Conservation (phyloP, 768 basidiomycete genomes). For the Postia placenta region DNA sequence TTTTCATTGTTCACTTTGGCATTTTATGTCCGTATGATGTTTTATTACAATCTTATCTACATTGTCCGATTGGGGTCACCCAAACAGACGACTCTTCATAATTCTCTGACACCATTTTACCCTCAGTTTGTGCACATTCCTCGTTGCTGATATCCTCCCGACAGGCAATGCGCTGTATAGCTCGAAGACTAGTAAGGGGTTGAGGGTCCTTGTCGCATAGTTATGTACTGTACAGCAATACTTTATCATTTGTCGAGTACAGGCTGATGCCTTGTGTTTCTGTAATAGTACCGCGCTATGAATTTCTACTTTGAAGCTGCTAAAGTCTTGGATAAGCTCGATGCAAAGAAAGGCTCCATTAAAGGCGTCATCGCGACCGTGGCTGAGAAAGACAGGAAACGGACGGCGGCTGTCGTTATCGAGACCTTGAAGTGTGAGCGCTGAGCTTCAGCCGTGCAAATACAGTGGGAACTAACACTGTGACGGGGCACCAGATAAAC, state of each 20-base stretch:
- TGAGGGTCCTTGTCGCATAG: too few relatives aligned
- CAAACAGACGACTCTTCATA: conserved; percentile 52
- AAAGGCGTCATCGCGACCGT: conserved; percentile 75
- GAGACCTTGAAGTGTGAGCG: conserved; percentile 91
- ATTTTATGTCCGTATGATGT: conserved; percentile 44
- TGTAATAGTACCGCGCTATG: conserved; percentile 44
- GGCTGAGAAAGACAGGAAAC: conserved; percentile 67
- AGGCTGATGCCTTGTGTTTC: conserved; percentile 20
- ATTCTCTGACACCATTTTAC: too few relatives aligned
- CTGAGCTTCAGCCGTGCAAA: neutral
- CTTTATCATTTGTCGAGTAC: too few relatives aligned
- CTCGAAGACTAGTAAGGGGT: too few relatives aligned
- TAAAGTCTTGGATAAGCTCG: conserved; percentile 75
- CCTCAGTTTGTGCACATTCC: conserved; percentile 9
- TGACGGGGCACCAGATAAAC: conserved; percentile 52
- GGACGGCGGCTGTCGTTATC: conserved; percentile 83
- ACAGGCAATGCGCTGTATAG: neutral
- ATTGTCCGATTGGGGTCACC: conserved; percentile 70
- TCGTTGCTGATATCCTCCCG: neutral
- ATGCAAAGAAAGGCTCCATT: conserved; percentile 88
- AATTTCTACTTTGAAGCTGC: conserved; percentile 95
- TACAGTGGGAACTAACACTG: neutral
- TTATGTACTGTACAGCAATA: too few relatives aligned
- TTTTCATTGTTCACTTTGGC: too few relatives aligned
- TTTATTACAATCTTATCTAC: conserved; percentile 67